A percentile compares a stretch with the other conserved stretches of the same genome.
phyloP scores from a whole-genome alignment of 1,284 basidiomycete species.

The Sphaerobolus stellatus region DNA sequence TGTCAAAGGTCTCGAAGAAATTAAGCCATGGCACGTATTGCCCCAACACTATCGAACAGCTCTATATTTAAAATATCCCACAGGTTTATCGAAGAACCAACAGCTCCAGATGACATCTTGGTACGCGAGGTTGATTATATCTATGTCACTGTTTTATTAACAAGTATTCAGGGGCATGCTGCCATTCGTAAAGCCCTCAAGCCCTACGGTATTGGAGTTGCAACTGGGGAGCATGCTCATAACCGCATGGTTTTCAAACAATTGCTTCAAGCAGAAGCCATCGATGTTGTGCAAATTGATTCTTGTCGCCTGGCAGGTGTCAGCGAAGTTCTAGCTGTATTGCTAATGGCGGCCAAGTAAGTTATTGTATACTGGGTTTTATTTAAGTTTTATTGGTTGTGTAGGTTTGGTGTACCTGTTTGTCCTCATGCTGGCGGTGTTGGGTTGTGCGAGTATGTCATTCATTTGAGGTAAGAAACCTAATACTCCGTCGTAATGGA shows the following conservation, averaged over 20 bases:
- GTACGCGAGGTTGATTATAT: constrained; percentile 28
- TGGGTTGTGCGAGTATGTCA: constrained; percentile 91
- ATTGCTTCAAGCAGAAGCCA: constrained; percentile 87
- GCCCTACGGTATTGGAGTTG: constrained; percentile 86
- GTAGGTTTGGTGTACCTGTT: constrained; percentile 79
- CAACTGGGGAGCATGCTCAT: constrained; percentile 95
- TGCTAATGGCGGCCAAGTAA: constrained; percentile 91
- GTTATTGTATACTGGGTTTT: constrained; percentile 18
- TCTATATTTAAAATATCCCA: neutral
- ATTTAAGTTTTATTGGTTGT: constrained; percentile 3
- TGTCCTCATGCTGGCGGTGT: constrained; percentile 96
- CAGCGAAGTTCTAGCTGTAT: constrained; percentile 89
- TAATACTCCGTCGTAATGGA: constrained; percentile 3
- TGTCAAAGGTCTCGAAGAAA: constrained; percentile 74
- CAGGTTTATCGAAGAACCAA: constrained; percentile 95
- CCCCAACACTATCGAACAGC: neutral
- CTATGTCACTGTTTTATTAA: constrained; percentile 27
- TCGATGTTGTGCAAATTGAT: constrained; percentile 96
- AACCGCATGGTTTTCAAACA: constrained; percentile 99
- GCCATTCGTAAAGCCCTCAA: constrained; percentile 78
- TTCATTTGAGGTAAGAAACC: constrained; percentile 74
- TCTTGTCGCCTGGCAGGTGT: constrained; percentile 91
- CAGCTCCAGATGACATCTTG: constrained; percentile 88
- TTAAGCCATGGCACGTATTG: constrained; percentile 82
- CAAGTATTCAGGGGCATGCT: constrained; percentile 61